Conservation (phyloP, 2,329 filamentous ascomycete genomes). For the Ceratocystis papillata region DNA sequence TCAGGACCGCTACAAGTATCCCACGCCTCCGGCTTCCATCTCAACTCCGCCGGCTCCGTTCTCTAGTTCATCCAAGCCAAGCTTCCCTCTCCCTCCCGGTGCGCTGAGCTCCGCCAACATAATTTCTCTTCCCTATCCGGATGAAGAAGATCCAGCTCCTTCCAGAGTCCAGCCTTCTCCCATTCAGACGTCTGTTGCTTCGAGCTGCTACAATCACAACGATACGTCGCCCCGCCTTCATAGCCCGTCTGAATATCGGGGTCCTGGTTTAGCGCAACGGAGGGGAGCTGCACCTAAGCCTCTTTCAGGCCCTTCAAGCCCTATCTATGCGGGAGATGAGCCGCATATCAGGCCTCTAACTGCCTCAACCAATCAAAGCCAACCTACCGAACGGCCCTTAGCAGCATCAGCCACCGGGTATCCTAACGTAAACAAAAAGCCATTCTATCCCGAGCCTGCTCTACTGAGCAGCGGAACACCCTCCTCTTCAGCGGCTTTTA, state of each 20-base stretch:
- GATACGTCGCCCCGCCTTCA: slow-evolving; percentile 45
- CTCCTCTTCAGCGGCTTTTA: slow-evolving; percentile 27
- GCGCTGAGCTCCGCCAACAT: slow-evolving; percentile 58
- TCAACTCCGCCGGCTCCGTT: slow-evolving; percentile 35
- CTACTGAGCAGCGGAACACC: not conserved
- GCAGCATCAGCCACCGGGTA: slow-evolving; percentile 22
- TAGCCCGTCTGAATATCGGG: slow-evolving; percentile 46
- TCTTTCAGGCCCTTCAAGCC: slow-evolving; percentile 69
- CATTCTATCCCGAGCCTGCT: slow-evolving; percentile 51
- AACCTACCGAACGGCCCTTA: slow-evolving; percentile 25
- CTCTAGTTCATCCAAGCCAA: slow-evolving; percentile 39
- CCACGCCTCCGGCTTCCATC: slow-evolving; percentile 36
- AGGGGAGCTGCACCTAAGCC: slow-evolving; percentile 73
- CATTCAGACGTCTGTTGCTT: slow-evolving; percentile 35
- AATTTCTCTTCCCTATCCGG: slow-evolving; percentile 54
- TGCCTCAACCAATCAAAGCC: slow-evolving; percentile 35
- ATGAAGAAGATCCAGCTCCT: slow-evolving; percentile 48
- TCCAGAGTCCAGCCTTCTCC: slow-evolving; percentile 27
- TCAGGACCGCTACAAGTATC: slow-evolving; percentile 42
- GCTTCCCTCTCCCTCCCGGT: slow-evolving; percentile 55
- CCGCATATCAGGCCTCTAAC: slow-evolving; percentile 59
- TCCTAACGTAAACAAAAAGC: slow-evolving; percentile 41
- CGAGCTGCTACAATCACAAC: slow-evolving; percentile 39
- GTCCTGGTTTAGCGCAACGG: slow-evolving; percentile 63
- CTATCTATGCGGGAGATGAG: slow-evolving; percentile 64